A percentile compares a stretch with the other conserved stretches of the same genome.
Evolutionary conservation across 176 grass and related monocot species (phyloP).

Genomic region (Hordeum vulgare): MorexV3_pseudomolecules_assembly NC_058519.1:416878393-416878892

Average conservation of each 20-base stretch:
- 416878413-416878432: not conserved
- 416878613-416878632: conserved; percentile 28
- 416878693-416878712: not conserved
- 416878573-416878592: conserved; percentile 9
- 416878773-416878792: conserved; percentile 52
- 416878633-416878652: conserved; percentile 32
- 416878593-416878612: conserved; percentile 10
- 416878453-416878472: not conserved
- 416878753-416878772: conserved; percentile 67
- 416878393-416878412: not conserved
- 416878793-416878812: conserved; percentile 57
- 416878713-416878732: conserved; percentile 66
- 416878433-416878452: not conserved
- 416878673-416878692: conserved; percentile 11
- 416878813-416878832: conserved; percentile 47
- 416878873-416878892: conserved; percentile 54
- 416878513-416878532: not conserved
- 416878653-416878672: conserved; percentile 38
- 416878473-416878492: not conserved
- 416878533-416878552: not conserved
- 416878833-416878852: conserved; percentile 50
- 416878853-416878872: conserved; percentile 44
- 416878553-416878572: not conserved
- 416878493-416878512: not conserved
- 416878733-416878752: conserved; percentile 35